Conservation (phyloP, 192 early-diverging fungal species). For the Mortierella hygrophila region DNA sequence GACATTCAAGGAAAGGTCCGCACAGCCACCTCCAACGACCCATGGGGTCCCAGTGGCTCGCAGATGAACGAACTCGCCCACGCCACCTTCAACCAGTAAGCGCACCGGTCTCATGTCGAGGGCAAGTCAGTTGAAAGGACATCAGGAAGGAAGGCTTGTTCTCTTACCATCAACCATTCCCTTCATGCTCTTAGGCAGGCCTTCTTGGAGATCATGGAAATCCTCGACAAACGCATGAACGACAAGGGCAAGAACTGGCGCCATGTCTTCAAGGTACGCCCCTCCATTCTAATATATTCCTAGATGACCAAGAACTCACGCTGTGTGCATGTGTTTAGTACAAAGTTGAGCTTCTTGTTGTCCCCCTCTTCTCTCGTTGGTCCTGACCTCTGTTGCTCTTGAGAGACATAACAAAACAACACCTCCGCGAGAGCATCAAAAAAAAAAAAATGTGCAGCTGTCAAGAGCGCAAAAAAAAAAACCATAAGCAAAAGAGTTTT, state of each 20-base stretch:
- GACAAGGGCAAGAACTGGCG: slow-evolving; percentile 98
- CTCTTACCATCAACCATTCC: neutral
- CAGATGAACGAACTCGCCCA: slow-evolving; percentile 91
- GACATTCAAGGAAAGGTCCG: slow-evolving; percentile 93
- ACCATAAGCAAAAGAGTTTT: neutral
- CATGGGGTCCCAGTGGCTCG: slow-evolving; percentile 75
- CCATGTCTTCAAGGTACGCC: slow-evolving; percentile 94
- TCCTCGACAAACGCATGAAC: slow-evolving; percentile 96
- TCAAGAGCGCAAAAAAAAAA: neutral
- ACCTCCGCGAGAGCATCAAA: slow-evolving; percentile 60
- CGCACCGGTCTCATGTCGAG: neutral
- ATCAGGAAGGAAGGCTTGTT: neutral
- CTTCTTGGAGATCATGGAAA: slow-evolving; percentile 96
- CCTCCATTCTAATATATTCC: neutral
- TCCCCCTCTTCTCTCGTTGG: neutral
- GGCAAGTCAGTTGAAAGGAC: neutral
- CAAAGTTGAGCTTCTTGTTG: neutral
- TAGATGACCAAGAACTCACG: neutral
- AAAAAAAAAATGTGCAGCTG: neutral
- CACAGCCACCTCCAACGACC: slow-evolving; percentile 81
- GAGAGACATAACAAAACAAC: neutral
- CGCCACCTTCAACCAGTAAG: slow-evolving; percentile 87
- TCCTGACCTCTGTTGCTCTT: slow-evolving; percentile 2
- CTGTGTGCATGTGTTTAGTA: neutral
- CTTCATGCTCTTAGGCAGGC: slow-evolving; percentile 67